A percentile compares a stretch with the other conserved stretches of the same genome.
Evolutionary conservation across 2,329 filamentous ascomycete genomes (phyloP).

Genomic region (Trichophyton simii): DNA sequence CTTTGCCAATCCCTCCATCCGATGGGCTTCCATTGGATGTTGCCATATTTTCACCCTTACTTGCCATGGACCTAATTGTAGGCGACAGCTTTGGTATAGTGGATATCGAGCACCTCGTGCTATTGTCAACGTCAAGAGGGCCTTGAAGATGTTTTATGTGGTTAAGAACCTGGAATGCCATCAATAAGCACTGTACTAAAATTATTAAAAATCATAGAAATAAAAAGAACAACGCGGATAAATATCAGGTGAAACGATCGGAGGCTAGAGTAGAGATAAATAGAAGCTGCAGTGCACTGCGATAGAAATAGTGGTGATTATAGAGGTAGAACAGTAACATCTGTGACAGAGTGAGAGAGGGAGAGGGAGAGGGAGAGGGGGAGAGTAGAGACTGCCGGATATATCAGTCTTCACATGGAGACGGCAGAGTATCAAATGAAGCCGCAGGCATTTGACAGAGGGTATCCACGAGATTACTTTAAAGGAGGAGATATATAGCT

Average conservation of each 20-base stretch:
- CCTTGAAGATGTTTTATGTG: background rate
- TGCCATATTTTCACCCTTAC: background rate
- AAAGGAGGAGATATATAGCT: background rate
- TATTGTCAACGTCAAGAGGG: background rate
- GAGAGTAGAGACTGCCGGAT: background rate
- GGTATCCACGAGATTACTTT: background rate
- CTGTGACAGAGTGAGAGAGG: background rate
- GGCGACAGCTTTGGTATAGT: background rate
- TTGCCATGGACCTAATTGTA: background rate
- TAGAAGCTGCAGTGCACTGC: constrained; percentile 73
- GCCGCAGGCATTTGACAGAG: background rate
- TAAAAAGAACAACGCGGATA: background rate
- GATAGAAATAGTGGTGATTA: constrained; percentile 89
- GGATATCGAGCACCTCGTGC: background rate
- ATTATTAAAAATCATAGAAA: background rate
- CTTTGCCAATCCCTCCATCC: background rate
- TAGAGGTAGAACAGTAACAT: constrained; percentile 75
- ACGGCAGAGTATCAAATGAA: background rate
- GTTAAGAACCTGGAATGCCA: background rate
- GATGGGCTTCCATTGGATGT: background rate
- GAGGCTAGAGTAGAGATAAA: constrained; percentile 70
- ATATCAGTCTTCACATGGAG: background rate
- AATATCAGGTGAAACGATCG: constrained; percentile 54
- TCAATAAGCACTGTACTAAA: background rate
- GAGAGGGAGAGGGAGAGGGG: background rate